Evolutionary conservation across 345 rosid species (phyloP).

Genomic region (Salix suchowensis): DNA sequence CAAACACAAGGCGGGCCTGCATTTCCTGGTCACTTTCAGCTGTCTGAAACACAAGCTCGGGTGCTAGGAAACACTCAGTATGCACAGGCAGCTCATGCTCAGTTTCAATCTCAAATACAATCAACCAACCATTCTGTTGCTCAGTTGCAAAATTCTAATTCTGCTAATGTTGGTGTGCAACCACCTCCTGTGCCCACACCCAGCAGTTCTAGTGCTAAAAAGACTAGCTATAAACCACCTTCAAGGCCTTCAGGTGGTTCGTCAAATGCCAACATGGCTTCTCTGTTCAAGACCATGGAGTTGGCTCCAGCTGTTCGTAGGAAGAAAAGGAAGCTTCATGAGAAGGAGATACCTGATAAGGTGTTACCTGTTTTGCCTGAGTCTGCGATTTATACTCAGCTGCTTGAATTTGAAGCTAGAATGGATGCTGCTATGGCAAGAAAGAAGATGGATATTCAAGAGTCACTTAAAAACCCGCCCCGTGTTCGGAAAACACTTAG

Average conservation of each 20-base stretch:
- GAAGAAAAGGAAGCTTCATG: conserved; percentile 45
- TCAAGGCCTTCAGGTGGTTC: conserved; percentile 42
- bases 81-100: conserved; percentile 30
- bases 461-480: conserved; percentile 43
- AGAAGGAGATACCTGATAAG: conserved; percentile 47
- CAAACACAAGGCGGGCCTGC: conserved; percentile 32
- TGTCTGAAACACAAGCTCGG: conserved; percentile 47
- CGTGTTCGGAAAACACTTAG: conserved; percentile 43
- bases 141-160: conserved; percentile 28
- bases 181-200: conserved; percentile 38
- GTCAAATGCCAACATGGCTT: conserved; percentile 23
- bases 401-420: conserved; percentile 54
- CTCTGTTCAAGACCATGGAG: conserved; percentile 53
- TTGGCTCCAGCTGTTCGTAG: conserved; percentile 43
- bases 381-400: conserved; percentile 43
- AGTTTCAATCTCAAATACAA: conserved; percentile 24
- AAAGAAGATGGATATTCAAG: conserved; percentile 46
- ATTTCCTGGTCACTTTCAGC: conserved; percentile 50
- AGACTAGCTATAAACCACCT: conserved; percentile 44
- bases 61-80: conserved; percentile 33
- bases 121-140: conserved; percentile 17
- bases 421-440: conserved; percentile 45
- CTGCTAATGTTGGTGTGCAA: conserved; percentile 24
- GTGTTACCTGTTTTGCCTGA: conserved; percentile 49
- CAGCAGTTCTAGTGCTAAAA: conserved; percentile 36